phyloP scores from a whole-genome alignment of 768 basidiomycete genomes.

The Gloeophyllum trabeum region DNA sequence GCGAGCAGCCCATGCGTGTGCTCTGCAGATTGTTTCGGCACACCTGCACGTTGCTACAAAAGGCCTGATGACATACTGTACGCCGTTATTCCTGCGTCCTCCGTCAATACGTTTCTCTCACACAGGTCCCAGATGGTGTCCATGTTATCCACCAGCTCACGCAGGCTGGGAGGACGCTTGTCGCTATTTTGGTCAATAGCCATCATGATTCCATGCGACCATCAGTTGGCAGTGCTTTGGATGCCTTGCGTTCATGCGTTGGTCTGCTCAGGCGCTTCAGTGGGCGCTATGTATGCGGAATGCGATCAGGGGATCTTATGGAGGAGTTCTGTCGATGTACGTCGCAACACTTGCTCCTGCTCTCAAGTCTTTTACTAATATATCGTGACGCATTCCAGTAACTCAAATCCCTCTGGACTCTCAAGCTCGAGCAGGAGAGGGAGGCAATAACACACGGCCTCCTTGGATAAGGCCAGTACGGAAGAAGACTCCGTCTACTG shows the following conservation, averaged over 20 bases:
- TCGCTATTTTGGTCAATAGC: constrained; percentile 82
- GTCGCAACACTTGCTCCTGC: too few relatives aligned
- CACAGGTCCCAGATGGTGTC: constrained; percentile 68
- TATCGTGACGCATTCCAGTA: constrained; percentile 26
- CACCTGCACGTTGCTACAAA: constrained; percentile 80
- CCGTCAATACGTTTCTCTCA: constrained; percentile 1
- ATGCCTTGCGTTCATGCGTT: constrained; percentile 81
- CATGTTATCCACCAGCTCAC: constrained; percentile 94
- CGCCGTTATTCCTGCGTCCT: constrained; percentile 21
- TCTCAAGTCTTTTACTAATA: constrained; percentile 1
- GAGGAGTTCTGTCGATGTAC: constrained; percentile 88
- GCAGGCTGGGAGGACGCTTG: constrained; percentile 83
- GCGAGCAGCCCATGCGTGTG: constrained; percentile 63
- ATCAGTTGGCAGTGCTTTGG: constrained; percentile 71
- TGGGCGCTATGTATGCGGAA: constrained; percentile 84
- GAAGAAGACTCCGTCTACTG: constrained; percentile 50
- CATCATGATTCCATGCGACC: constrained; percentile 68
- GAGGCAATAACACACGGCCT: constrained; percentile 44
- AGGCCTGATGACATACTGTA: constrained; percentile 91
- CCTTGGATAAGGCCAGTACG: constrained; percentile 88
- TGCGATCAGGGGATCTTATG: constrained; percentile 85
- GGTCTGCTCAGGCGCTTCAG: constrained; percentile 83
- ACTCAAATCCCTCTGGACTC: constrained; percentile 80
- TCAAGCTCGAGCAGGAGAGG: constrained; percentile 40
- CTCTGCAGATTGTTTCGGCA: constrained; percentile 71